A percentile compares a stretch with the other conserved stretches of the same genome.
Conservation (phyloP, 2,329 filamentous ascomycete species). For the Ophiostoma populinum region DNA sequence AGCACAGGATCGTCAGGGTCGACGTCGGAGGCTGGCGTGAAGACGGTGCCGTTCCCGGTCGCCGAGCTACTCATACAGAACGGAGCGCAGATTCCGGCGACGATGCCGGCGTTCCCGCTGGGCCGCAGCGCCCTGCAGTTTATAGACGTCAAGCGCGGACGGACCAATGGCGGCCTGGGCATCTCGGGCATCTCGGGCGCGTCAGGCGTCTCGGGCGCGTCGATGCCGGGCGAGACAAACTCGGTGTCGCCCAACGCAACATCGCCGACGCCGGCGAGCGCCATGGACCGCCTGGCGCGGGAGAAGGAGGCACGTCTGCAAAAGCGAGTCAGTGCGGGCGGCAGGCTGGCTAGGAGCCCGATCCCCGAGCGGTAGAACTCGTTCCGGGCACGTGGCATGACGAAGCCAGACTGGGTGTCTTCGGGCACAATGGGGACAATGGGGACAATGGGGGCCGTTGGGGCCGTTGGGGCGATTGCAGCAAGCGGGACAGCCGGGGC, state of each 20-base stretch:
- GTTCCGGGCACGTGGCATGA: constrained; percentile 4
- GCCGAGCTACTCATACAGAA: constrained; percentile 89
- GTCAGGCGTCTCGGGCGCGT: not conserved
- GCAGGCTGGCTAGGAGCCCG: constrained; percentile 48
- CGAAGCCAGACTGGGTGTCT: not conserved
- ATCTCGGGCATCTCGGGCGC: not conserved
- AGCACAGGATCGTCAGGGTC: too few species aligned
- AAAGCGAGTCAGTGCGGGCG: constrained; percentile 65
- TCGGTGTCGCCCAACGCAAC: constrained; percentile 9
- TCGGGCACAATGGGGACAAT: not conserved
- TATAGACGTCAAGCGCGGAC: constrained; percentile 56
- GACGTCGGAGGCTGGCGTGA: constrained; percentile 25
- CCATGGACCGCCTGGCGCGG: constrained; percentile 31
- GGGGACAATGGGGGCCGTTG: not conserved
- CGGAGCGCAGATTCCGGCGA: constrained; percentile 67
- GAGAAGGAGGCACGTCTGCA: constrained; percentile 55
- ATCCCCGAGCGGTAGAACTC: constrained; percentile 41
- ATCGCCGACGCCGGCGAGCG: constrained; percentile 37
- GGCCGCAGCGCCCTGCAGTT: constrained; percentile 68
- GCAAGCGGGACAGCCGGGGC: not conserved
- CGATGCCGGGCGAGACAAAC: not conserved
- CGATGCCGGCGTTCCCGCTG: constrained; percentile 66
- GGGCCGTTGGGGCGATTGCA: not conserved
- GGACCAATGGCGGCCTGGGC: constrained; percentile 16
- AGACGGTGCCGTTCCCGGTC: constrained; percentile 59